Base-by-base conservation (phyloP, 1,284 basidiomycete species). In the Ustilago shanxiensis region DNA sequence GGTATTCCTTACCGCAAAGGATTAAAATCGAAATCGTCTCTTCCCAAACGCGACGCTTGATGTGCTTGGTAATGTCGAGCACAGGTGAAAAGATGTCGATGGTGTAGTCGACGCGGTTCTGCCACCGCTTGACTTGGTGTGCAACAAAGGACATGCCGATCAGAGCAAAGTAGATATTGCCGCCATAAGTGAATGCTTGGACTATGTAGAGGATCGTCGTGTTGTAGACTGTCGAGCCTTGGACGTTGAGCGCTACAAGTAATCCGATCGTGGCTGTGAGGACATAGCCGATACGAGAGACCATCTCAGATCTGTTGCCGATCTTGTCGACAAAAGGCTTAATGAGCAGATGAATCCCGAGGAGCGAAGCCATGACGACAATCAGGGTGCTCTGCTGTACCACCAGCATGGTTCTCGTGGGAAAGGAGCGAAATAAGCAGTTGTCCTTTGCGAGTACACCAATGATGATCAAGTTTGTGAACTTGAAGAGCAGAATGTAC, bases 11-110 rank as follows among this genome's bases (percentile, higher is more conserved):
- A 66, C 87, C 89, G 1, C 91, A 91, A 28, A 93, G 88, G 16
- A 93, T 85, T 7, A 94, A 86, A 0, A 90, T 90, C 0, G 91
- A 90, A 29, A 93, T 88, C 8, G 92, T 89, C 85, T 94, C 93
- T 82, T 94, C 91, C 92, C 92, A 93, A n/a, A 94, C 91, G 6
- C 93, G 89, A 13, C 92, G 89, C 70, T 88, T 90, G 41, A 90
- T 88, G 81, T 94, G 93, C 72, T 89, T 85, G 0, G 90, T 89
- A 49, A 91, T 85, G 84, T 93, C 90, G 66, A 93, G 85, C 89
- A 89, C 87, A 29, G 92, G 91, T n/a, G 92, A 93, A 82, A 93
- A 93, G 57, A 93, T 89, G 83, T 93, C 92, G 72, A 93, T 90
- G 83, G 92, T 92, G 84, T 93, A 93, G 85, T 93, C 92, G 45